These are phyloP conservation scores for Hydnum rufescens DNA, from an alignment of 768 basidiomycete species.

Conservation along the genomic window DNA sequence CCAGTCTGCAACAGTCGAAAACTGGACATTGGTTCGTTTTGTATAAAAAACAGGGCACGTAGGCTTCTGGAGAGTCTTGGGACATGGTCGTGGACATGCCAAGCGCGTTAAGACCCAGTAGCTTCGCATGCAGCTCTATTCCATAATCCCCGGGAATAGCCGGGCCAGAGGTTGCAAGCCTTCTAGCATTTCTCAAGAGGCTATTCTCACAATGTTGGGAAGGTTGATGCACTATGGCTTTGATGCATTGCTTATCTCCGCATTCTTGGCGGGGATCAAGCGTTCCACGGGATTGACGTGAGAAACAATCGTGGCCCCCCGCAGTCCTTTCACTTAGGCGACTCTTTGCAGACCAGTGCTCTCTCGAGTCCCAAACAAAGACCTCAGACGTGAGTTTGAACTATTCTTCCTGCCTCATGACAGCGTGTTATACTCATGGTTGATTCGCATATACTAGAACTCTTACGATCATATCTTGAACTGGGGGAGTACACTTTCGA, in stretches of 20 bases:
- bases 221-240: slow-evolving; percentile 51
- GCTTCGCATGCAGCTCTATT: no score
- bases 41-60: no score
- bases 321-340: not conserved
- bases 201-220: slow-evolving; percentile 36
- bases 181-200: no score
- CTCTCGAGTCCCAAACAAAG: slow-evolving; percentile 67
- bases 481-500: slow-evolving; percentile 72
- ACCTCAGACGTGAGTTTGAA: slow-evolving; percentile 50
- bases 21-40: no score
- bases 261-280: slow-evolving; percentile 68
- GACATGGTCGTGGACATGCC: no score
- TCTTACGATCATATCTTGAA: slow-evolving; percentile 62
- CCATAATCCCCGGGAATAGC: no score
- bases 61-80: no score
- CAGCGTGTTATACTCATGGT: not conserved
- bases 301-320: not conserved
- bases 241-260: slow-evolving; percentile 60
- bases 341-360: slow-evolving; percentile 40
- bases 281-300: slow-evolving; percentile 76
- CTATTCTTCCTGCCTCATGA: not conserved
- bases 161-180: no score
- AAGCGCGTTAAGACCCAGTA: no score
- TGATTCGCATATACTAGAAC: slow-evolving; percentile 24
- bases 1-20: no score